Conservation (phyloP, 306 rosid genomes). For the Sophora flavescens region DNA sequence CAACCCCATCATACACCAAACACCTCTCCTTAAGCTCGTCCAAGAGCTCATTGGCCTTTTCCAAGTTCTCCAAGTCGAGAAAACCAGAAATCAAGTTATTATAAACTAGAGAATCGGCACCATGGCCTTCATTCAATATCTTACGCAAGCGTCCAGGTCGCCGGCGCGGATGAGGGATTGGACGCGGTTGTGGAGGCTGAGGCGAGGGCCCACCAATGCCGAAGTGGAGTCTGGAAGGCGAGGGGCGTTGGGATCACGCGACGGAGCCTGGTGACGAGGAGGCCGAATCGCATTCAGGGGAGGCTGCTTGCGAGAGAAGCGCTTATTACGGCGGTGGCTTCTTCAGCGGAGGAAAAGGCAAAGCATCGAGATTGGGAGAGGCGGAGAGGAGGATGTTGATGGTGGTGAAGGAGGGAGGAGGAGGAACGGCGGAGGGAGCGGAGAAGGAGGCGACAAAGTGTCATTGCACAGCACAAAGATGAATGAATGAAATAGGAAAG, state of each 20-base stretch:
- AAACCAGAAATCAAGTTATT: conserved; percentile 82
- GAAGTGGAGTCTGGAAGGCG: conserved; percentile 91
- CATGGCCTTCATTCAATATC: conserved; percentile 85
- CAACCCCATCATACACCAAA: conserved; percentile 89
- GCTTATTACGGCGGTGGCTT: conserved; percentile 93
- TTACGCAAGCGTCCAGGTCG: conserved; percentile 91
- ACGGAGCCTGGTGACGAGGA: conserved; percentile 55
- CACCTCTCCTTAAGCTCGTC: conserved; percentile 94
- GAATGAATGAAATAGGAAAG: no score
- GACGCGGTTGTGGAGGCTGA: conserved; percentile 91
- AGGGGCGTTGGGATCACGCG: conserved; percentile 87
- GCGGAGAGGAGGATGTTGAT: no score
- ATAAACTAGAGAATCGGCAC: conserved; percentile 89
- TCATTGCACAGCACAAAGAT: conserved; percentile 40
- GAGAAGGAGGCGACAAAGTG: conserved; percentile 65
- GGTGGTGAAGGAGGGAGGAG: conserved; percentile 29
- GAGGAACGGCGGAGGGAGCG: conserved; percentile 64
- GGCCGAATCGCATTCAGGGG: conserved; percentile 85
- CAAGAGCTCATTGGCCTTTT: conserved; percentile 84
- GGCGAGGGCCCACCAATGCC: conserved; percentile 79
- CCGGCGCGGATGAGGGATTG: conserved; percentile 92
- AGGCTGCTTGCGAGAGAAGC: conserved; percentile 89
- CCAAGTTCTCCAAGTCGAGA: conserved; percentile 72
- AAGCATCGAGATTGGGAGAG: conserved; percentile 58
- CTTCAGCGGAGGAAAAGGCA: conserved; percentile 92